A percentile compares a stretch with the other conserved stretches of the same genome.
phyloP scores from a whole-genome alignment of 164 flowering plant genomes.

The Chimonanthus salicifolius region DNA sequence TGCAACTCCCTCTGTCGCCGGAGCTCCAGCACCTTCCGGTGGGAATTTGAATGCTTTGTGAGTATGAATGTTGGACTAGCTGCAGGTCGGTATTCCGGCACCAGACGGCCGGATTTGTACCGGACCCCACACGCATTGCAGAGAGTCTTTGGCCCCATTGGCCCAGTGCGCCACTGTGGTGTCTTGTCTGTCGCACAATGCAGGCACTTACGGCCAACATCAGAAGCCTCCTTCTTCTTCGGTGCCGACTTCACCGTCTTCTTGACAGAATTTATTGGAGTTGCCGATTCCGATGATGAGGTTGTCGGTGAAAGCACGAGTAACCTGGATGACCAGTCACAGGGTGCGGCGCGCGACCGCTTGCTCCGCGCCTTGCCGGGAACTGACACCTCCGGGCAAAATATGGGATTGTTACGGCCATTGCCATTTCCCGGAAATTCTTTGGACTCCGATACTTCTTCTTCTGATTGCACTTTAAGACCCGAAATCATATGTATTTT shows the following conservation, averaged over 20 bases:
- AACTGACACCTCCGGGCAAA: slow-evolving; percentile 46
- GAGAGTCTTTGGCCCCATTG: slow-evolving; percentile 88
- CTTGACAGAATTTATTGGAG: slow-evolving; percentile 7
- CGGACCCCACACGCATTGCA: slow-evolving; percentile 96
- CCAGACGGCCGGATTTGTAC: slow-evolving; percentile 90
- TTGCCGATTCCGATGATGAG: slow-evolving; percentile 24
- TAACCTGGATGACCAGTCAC: slow-evolving; percentile 76
- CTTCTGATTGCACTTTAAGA: slow-evolving; percentile 24
- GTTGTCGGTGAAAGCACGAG: slow-evolving; percentile 39
- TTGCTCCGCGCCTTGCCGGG: slow-evolving; percentile 92
- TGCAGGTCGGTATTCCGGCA: slow-evolving; percentile 91
- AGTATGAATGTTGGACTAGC: slow-evolving; percentile 83
- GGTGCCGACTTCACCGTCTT: slow-evolving; percentile 15
- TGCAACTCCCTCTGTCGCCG: slow-evolving; percentile 70
- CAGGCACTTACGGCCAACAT: slow-evolving; percentile 45
- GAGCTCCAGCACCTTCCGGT: slow-evolving; percentile 87
- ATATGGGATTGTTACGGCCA: slow-evolving; percentile 25
- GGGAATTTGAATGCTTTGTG: slow-evolving; percentile 82
- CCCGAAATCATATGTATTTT: slow-evolving; percentile 51
- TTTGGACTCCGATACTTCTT: slow-evolving; percentile 8
- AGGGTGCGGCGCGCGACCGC: slow-evolving; percentile 74
- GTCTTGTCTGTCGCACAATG: slow-evolving; percentile 90
- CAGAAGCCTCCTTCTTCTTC: slow-evolving; percentile 24
- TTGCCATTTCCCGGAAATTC: slow-evolving; percentile 11
- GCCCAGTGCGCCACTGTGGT: slow-evolving; percentile 97